These are phyloP conservation scores for Colletotrichum cuscutae DNA, from an alignment of 2,329 filamentous ascomycete species.

Conservation along the genomic window DNA sequence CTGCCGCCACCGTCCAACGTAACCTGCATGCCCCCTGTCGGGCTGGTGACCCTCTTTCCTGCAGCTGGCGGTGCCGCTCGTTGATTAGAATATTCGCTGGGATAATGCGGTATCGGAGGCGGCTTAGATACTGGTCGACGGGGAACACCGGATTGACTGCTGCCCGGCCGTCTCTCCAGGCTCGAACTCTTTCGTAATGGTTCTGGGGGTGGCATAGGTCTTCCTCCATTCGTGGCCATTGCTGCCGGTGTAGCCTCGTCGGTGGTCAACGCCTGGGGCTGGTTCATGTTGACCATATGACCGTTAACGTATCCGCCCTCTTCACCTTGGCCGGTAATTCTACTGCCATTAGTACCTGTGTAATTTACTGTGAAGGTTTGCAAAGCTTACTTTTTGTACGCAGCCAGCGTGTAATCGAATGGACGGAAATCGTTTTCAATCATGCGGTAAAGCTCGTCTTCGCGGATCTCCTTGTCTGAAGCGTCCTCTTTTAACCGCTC, in stretches of 20 bases:
- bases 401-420: slow-evolving; percentile 91
- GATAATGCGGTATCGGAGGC: slow-evolving; percentile 57
- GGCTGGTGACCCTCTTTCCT: slow-evolving; percentile 77
- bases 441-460: slow-evolving; percentile 92
- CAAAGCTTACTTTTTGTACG: slow-evolving; percentile 74
- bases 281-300: slow-evolving; percentile 13
- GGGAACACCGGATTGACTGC: slow-evolving; percentile 37
- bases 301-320: slow-evolving; percentile 26
- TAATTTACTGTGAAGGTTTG: neutral
- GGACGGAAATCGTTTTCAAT: slow-evolving; percentile 95
- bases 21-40: slow-evolving; percentile 88
- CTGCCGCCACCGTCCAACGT: slow-evolving; percentile 89
- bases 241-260: slow-evolving; percentile 58
- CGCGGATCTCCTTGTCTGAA: slow-evolving; percentile 91
- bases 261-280: slow-evolving; percentile 61
- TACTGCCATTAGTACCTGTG: slow-evolving; percentile 25
- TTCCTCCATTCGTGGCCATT: slow-evolving; percentile 38
- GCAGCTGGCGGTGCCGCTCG: slow-evolving; percentile 53
- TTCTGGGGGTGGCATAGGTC: slow-evolving; percentile 28
- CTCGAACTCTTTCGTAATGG: slow-evolving; percentile 32
- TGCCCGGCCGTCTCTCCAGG: slow-evolving; percentile 20
- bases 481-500: slow-evolving; percentile 94
- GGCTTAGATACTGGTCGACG: slow-evolving; percentile 27
- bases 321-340: slow-evolving; percentile 31
- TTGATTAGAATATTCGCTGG: slow-evolving; percentile 54